These are phyloP conservation scores for Trebouxia sp. DNA, from an alignment of 139 green algal species.

Conservation along the genomic window DNA sequence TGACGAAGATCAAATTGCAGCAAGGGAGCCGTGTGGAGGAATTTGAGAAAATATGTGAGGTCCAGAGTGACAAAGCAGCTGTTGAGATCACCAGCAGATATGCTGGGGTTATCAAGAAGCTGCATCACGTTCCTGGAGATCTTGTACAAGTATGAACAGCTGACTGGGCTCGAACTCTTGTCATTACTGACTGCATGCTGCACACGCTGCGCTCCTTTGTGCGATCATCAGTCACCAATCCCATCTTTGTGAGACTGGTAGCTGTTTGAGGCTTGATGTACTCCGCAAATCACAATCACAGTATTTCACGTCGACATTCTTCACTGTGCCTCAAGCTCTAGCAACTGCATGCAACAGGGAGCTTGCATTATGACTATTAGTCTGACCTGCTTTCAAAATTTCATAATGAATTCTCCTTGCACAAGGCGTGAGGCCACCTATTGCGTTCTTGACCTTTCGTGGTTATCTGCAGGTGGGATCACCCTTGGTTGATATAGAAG, in stretches of 20 bases:
- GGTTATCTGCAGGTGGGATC: conserved; percentile 69
- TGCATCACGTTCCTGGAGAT: conserved; percentile 65
- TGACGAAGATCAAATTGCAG: conserved; percentile 33
- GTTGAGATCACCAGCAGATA: conserved; percentile 93
- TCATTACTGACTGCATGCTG: background rate
- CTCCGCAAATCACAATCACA: too few species aligned
- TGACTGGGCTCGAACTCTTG: too few species aligned
- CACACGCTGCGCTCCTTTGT: background rate
- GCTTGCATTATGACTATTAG: too few species aligned
- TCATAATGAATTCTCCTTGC: too few species aligned
- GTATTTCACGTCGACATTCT: too few species aligned
- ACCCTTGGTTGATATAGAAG: conserved; percentile 69
- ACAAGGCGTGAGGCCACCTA: too few species aligned
- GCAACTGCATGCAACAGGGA: too few species aligned
- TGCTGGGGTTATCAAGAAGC: conserved; percentile 55
- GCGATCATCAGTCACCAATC: background rate
- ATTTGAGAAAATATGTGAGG: conserved; percentile 86
- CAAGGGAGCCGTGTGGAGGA: conserved; percentile 69
- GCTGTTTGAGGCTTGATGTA: too few species aligned
- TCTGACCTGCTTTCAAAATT: too few species aligned
- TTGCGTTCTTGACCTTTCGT: too few species aligned
- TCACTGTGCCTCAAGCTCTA: too few species aligned
- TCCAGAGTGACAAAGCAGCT: conserved; percentile 92
- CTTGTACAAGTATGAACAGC: conserved; percentile 70
- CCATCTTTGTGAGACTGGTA: too few species aligned